Conservation (phyloP, 2,329 filamentous ascomycete species). For the Neofusicoccum laricinum region DNA sequence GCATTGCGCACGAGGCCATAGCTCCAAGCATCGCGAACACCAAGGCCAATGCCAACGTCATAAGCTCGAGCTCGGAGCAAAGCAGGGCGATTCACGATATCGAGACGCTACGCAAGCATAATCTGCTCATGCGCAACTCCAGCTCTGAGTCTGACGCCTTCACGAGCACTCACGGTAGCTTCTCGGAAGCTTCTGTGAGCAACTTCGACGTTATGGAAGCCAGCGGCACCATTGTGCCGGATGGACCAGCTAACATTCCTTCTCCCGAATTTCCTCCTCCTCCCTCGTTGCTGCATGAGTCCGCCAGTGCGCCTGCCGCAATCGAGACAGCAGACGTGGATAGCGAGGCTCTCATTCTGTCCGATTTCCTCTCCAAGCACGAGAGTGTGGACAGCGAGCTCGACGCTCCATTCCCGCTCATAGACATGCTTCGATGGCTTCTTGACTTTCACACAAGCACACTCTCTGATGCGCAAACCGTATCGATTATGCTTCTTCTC, state of each 20-base stretch:
- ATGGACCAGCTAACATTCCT: constrained; percentile 18
- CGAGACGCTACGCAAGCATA: constrained; percentile 37
- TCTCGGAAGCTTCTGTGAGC: constrained; percentile 27
- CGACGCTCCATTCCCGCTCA: constrained; percentile 37
- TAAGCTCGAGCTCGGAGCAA: constrained; percentile 12
- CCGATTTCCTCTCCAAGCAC: constrained; percentile 33
- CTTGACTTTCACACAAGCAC: constrained; percentile 41
- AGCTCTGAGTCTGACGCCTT: constrained; percentile 40
- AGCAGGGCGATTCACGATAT: constrained; percentile 34
- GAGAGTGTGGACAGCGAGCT: constrained; percentile 33
- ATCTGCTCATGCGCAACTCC: constrained; percentile 39
- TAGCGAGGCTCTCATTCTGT: constrained; percentile 29
- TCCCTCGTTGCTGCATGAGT: not conserved
- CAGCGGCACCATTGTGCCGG: constrained; percentile 41
- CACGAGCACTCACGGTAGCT: constrained; percentile 29
- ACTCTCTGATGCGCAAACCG: constrained; percentile 46
- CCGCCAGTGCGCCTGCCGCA: constrained; percentile 1
- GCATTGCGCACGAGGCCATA: constrained; percentile 7
- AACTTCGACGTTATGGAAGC: constrained; percentile 38
- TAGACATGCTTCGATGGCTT: constrained; percentile 42
- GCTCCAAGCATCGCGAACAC: constrained; percentile 3
- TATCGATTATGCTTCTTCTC: constrained; percentile 46
- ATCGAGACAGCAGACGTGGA: constrained; percentile 25
- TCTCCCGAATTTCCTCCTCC: constrained; percentile 7
- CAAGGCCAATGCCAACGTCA: constrained; percentile 2